phyloP scores from a whole-genome alignment of 163 green algal genomes.

The Chloromonas sp. region DNA sequence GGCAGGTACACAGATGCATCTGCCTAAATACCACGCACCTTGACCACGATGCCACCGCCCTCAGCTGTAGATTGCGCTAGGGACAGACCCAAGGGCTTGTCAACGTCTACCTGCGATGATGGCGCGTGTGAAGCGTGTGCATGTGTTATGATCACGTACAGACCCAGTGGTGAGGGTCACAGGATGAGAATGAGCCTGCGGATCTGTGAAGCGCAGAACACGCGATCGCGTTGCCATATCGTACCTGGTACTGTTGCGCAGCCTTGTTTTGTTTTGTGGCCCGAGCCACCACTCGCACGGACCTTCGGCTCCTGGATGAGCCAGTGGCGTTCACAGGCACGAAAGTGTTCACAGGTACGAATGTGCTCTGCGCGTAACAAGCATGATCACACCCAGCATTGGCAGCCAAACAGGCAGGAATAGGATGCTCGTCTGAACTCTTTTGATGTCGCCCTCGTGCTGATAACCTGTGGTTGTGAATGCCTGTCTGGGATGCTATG shows the following conservation, averaged over 20 bases:
- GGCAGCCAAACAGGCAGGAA: too few species aligned
- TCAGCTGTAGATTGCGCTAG: constrained; percentile 61
- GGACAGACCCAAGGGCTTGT: constrained; percentile 91
- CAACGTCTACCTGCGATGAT: constrained; percentile 70
- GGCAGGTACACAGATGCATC: background rate
- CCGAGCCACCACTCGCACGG: too few species aligned
- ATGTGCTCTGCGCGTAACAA: too few species aligned
- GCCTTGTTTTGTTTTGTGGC: constrained; percentile 21
- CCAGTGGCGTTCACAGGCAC: too few species aligned
- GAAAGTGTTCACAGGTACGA: too few species aligned
- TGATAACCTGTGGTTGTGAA: too few species aligned
- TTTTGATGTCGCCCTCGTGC: too few species aligned
- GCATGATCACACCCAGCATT: too few species aligned
- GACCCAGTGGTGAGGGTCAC: background rate
- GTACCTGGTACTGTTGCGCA: constrained; percentile 2
- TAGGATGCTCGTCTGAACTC: too few species aligned
- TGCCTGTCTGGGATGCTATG: too few species aligned
- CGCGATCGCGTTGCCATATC: background rate
- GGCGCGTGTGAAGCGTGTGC: background rate
- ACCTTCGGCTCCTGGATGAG: too few species aligned
- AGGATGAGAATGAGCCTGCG: background rate
- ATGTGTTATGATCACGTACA: background rate
- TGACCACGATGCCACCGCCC: constrained; percentile 77
- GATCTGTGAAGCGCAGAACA: background rate
- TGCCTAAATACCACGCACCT: constrained; percentile 35